Percentiles rank a stretch among this genome's conserved stretches.
Conservation (phyloP, 108 stramenopile genomes). For the Skeletonema grethae region DNA sequence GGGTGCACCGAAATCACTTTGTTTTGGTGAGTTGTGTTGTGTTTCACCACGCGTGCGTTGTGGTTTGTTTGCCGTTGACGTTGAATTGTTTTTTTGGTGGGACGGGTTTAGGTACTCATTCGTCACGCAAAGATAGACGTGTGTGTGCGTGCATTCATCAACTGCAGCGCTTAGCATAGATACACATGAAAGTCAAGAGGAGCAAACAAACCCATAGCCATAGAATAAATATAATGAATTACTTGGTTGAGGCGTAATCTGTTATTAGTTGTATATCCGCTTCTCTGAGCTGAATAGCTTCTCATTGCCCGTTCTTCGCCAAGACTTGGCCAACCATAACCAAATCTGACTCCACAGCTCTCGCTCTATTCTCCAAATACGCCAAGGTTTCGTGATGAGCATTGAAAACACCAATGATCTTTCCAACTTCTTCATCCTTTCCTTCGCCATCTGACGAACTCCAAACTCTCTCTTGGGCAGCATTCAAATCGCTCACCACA, state of each 20-base stretch:
- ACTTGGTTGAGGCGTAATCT: background rate
- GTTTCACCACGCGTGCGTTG: too few relatives aligned
- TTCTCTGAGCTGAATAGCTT: background rate
- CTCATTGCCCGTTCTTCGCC: conserved; percentile 15
- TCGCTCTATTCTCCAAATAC: conserved; percentile 61
- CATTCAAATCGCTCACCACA: conserved; percentile 54
- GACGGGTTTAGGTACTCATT: background rate
- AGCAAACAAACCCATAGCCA: too few relatives aligned
- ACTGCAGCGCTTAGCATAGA: too few relatives aligned
- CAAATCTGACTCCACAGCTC: conserved; percentile 66
- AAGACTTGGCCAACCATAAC: conserved; percentile 32
- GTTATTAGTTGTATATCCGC: background rate
- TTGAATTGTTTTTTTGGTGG: background rate
- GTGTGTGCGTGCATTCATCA: too few relatives aligned
- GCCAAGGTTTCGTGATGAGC: conserved; percentile 74
- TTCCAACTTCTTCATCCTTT: conserved; percentile 43
- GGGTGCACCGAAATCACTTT: background rate
- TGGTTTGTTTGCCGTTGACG: too few relatives aligned
- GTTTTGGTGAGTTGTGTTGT: background rate
- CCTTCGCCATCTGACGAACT: conserved; percentile 29
- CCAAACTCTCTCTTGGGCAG: conserved; percentile 54
- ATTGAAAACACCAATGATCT: conserved; percentile 66
- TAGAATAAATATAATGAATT: background rate
- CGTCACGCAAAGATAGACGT: background rate
- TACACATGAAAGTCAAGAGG: too few relatives aligned